Percentiles rank a stretch among this genome's conserved stretches.
phyloP scores from a whole-genome alignment of 805 yeast species.

The Kodamaea kaohsiungensis region DNA sequence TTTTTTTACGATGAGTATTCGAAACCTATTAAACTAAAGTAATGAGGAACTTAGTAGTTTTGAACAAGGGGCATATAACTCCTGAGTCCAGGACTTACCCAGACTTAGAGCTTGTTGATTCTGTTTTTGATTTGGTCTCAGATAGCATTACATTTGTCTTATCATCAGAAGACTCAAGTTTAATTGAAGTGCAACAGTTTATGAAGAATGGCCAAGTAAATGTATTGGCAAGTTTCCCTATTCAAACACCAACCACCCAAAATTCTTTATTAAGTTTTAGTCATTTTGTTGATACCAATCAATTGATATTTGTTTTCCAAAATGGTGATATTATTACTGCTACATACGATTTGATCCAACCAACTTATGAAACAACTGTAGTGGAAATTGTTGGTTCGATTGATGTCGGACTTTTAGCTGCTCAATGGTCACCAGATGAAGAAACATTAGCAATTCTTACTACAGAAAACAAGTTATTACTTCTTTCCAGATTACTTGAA shows the following conservation, averaged over 20 bases:
- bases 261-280: conserved; percentile 50
- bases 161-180: conserved; percentile 51
- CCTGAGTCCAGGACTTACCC: conserved; percentile 63
- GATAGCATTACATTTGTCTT: conserved; percentile 72
- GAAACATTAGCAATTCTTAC: conserved; percentile 78
- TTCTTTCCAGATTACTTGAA: conserved; percentile 77
- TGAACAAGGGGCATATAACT: conserved; percentile 54
- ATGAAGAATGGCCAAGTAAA: conserved; percentile 60
- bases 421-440: conserved; percentile 90
- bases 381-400: conserved; percentile 81
- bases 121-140: conserved; percentile 70
- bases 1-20: conserved; percentile 8
- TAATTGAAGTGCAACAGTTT: conserved; percentile 76
- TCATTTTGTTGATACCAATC: conserved; percentile 71
- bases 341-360: conserved; percentile 51
- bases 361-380: conserved; percentile 55
- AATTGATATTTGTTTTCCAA: conserved; percentile 63
- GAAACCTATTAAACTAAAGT: neutral
- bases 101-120: conserved; percentile 53
- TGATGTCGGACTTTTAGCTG: conserved; percentile 71
- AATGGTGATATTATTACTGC: conserved; percentile 79
- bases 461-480: conserved; percentile 54
- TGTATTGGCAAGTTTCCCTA: conserved; percentile 62
- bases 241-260: conserved; percentile 29
- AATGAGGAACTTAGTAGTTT: conserved; percentile 52